Base-by-base conservation (phyloP, 306 rosid species). In the Cyclanthera cordifolia region DNA sequence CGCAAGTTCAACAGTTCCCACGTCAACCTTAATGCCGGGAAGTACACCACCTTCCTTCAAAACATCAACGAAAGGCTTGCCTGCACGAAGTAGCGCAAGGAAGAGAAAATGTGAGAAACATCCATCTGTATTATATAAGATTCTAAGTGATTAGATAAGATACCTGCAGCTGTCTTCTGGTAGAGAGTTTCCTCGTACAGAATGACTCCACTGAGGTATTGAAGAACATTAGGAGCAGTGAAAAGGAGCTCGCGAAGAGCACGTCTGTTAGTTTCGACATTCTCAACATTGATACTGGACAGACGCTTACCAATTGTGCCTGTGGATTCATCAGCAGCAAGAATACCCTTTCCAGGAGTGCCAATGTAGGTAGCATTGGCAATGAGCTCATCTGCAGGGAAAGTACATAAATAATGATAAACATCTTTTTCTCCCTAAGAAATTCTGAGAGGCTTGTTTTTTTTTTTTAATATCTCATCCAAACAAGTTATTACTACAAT, bases 11-110 rank as follows among this genome's bases (percentile, higher is more conserved):
- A 85, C 86, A 1, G 86, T 84, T 10, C 91, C 91, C 78, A 79
- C 86, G 86, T 88, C 95, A 24, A 88, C 95, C 82, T 88, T 88
- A 19, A 88, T 88, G 0, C 95, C 95, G 0, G 95, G 85, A 39
- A 88, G 89, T 39, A 86, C 91, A 13, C 85, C 85, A 19, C 87
- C 86, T 69, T 82, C 89, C 77, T 82, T 88, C 75, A 88, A 16
- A 24, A 88, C 78, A 2, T 85, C 86, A 41, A 84, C 95, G 0
- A 88, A 88, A 16, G 87, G 89, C 70, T 84, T 88, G 32, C 95
- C 95, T 88, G 66, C 75, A 77, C 11, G 52, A 20, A 19, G 20
- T 34, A 67, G 39, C 3, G 14, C 0, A 41, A 45, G 3, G 16
- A 45, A 6, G 16, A 32, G 0, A 4, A 65, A 65, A 20, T 4